Percentiles rank a stretch among this genome's conserved stretches.
Evolutionary conservation across 2,329 filamentous ascomycete genomes (phyloP).

Genomic region (Emmonsia crescens): DNA sequence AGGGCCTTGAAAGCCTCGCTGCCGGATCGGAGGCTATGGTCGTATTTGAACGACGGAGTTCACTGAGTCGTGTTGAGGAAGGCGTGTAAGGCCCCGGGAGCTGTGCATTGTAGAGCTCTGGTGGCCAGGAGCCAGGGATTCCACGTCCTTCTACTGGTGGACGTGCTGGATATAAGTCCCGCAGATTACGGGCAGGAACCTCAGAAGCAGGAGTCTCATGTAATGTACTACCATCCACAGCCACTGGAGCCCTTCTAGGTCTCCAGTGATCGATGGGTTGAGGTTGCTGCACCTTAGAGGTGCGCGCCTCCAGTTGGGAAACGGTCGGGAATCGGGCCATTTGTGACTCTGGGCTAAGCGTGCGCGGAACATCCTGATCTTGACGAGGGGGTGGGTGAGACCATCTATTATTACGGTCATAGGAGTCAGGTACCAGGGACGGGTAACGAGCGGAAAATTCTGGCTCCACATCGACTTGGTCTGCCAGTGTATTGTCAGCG

Average conservation of each 20-base stretch:
- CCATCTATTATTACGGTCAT: not conserved
- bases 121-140: slow-evolving; percentile 6
- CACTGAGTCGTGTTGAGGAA: not conserved
- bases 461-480: slow-evolving; percentile 22
- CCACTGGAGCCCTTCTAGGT: not conserved
- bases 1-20: slow-evolving; percentile 17
- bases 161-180: not conserved
- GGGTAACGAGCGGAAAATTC: slow-evolving; percentile 26
- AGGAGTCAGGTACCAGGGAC: slow-evolving; percentile 20
- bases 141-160: not conserved
- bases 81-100: not conserved
- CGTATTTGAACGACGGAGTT: slow-evolving; percentile 18
- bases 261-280: not conserved
- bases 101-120: not conserved
- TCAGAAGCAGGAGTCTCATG: not conserved
- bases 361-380: not conserved
- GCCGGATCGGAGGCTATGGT: slow-evolving; percentile 17
- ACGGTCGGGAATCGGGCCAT: slow-evolving; percentile 12
- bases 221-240: not conserved
- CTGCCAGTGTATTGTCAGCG: slow-evolving; percentile 18
- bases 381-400: not conserved
- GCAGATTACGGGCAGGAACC: not conserved
- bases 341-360: slow-evolving; percentile 5
- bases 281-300: not conserved
- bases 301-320: slow-evolving; percentile 9